Evolutionary conservation across 352 stramenopile genomes (phyloP).

Genomic region (Phytophthora pseudosyringae): DNA sequence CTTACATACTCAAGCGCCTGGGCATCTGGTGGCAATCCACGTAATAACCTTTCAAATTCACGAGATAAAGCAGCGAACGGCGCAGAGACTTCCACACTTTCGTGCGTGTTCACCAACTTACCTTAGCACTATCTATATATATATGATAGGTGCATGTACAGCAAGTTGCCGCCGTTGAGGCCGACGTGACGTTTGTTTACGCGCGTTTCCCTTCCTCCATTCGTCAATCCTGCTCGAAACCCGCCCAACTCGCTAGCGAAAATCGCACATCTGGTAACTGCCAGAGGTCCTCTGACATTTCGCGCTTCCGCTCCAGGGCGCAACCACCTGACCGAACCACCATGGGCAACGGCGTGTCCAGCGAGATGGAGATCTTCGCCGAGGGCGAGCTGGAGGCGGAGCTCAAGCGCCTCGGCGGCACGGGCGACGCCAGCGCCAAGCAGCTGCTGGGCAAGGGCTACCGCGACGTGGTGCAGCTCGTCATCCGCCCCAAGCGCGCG

Average conservation of each 20-base stretch:
- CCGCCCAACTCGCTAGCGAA: slow-evolving; percentile 2
- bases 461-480: slow-evolving; percentile 71
- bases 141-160: no score
- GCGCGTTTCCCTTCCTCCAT: background rate
- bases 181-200: slow-evolving; percentile 6
- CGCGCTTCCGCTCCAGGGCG: background rate
- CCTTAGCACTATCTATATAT: no score
- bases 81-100: no score
- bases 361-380: slow-evolving; percentile 84
- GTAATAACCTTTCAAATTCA: no score
- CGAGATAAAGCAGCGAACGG: no score
- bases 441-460: slow-evolving; percentile 78
- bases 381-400: slow-evolving; percentile 80
- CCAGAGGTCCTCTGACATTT: slow-evolving; percentile 10
- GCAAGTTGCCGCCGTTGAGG: background rate
- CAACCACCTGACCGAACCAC: background rate
- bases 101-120: no score
- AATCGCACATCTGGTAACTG: background rate
- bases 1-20: no score
- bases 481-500: slow-evolving; percentile 76
- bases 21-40: no score
- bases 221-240: slow-evolving; percentile 1
- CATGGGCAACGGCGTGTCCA: slow-evolving; percentile 81
- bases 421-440: slow-evolving; percentile 75
- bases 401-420: slow-evolving; percentile 66